Conservation (phyloP, 2,329 filamentous ascomycete genomes). For the Neonectria coccinea region DNA sequence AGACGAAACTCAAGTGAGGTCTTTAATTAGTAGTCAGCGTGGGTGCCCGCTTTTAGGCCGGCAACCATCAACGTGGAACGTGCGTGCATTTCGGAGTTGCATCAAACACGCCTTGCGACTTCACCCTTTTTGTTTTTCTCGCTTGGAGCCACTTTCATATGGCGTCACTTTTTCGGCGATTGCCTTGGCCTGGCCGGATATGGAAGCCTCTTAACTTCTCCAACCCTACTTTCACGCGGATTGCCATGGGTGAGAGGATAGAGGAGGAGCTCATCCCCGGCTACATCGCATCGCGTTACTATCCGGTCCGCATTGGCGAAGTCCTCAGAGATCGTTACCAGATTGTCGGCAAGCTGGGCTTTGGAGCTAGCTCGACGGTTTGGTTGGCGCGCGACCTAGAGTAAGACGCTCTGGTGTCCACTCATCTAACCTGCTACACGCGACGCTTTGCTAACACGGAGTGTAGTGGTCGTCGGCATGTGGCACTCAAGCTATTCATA, state of each 20-base stretch:
- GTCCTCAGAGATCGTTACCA: constrained; percentile 48
- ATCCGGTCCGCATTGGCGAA: constrained; percentile 41
- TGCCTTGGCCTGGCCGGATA: constrained; percentile 20
- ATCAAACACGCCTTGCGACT: constrained; percentile 13
- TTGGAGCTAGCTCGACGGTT: constrained; percentile 55
- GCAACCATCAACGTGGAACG: background rate
- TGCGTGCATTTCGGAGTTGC: background rate
- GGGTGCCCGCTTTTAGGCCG: too few species aligned
- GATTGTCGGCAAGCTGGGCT: constrained; percentile 56
- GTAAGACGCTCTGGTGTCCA: constrained; percentile 23
- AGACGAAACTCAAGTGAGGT: too few species aligned
- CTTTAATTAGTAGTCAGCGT: too few species aligned
- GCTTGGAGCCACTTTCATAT: background rate
- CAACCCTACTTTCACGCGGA: constrained; percentile 28
- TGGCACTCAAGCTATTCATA: constrained; percentile 51
- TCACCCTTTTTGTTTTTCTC: background rate
- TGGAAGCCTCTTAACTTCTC: constrained; percentile 38
- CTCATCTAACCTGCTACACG: background rate
- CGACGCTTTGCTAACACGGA: constrained; percentile 8
- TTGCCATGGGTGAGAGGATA: constrained; percentile 11
- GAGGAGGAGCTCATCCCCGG: constrained; percentile 40
- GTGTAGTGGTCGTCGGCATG: constrained; percentile 44
- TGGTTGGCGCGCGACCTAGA: constrained; percentile 54
- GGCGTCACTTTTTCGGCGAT: constrained; percentile 20
- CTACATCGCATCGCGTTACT: constrained; percentile 41